A percentile compares a stretch with the other conserved stretches of the same genome.
Evolutionary conservation across 2,329 filamentous ascomycete species (phyloP).

Genomic region (Neoascochyta sp.): DNA sequence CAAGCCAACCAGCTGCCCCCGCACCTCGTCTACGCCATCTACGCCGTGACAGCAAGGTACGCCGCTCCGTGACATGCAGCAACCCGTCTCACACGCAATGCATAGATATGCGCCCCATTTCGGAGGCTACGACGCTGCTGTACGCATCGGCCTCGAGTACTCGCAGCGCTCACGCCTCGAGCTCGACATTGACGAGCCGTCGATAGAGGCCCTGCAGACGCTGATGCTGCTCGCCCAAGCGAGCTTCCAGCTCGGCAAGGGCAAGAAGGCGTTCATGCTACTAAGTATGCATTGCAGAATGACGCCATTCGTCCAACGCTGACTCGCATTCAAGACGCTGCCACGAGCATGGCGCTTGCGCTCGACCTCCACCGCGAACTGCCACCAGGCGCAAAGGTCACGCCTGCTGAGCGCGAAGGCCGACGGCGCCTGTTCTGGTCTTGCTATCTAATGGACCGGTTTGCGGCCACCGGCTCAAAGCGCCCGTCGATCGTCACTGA

Average conservation of each 20-base stretch:
- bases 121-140: conserved; percentile 63
- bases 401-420: conserved; percentile 68
- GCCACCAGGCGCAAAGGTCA: conserved; percentile 59
- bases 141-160: conserved; percentile 68
- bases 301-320: conserved; percentile 10
- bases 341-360: conserved; percentile 78
- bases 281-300: conserved; percentile 54
- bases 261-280: conserved; percentile 84
- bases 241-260: conserved; percentile 72
- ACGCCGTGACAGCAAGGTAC: conserved; percentile 47
- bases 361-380: conserved; percentile 77
- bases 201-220: conserved; percentile 72
- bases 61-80: conserved; percentile 22
- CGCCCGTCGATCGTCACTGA: conserved; percentile 77
- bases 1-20: conserved; percentile 62
- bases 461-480: conserved; percentile 75
- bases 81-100: conserved; percentile 16
- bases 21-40: conserved; percentile 52
- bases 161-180: conserved; percentile 64
- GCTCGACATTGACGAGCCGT: conserved; percentile 76
- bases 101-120: conserved; percentile 65
- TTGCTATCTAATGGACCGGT: conserved; percentile 83
- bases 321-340: conserved; percentile 54
- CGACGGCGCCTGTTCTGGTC: conserved; percentile 82
- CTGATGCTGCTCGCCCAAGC: conserved; percentile 71